A percentile compares a stretch with the other conserved stretches of the same genome.
Conservation (phyloP, 75 land plant genomes). For the Chamaecyparis obtusa region DNA sequence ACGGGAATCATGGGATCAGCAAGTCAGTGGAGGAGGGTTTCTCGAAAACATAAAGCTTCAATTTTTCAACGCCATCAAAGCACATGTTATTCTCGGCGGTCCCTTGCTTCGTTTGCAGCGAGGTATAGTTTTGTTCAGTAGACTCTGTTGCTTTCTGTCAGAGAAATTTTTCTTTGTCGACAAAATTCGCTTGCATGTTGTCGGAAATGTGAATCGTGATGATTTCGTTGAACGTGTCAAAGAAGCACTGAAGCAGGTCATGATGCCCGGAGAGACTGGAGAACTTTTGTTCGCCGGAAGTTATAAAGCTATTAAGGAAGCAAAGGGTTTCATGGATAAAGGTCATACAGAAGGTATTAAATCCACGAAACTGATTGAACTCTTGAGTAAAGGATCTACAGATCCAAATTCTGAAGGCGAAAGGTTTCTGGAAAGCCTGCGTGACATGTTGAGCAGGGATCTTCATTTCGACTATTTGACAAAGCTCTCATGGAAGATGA, state of each 20-base stretch:
- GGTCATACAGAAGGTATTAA: not conserved
- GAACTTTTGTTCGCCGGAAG: not conserved
- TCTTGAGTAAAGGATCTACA: not conserved
- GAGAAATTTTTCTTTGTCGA: not conserved
- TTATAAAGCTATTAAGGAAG: not conserved
- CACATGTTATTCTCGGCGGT: not conserved
- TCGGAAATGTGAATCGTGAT: not conserved
- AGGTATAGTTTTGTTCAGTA: not conserved
- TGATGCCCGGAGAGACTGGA: not conserved
- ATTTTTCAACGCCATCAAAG: not conserved
- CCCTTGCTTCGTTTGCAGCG: not conserved
- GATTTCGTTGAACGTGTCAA: not conserved
- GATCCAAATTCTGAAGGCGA: not conserved
- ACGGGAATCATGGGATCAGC: not conserved
- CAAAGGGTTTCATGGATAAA: not conserved
- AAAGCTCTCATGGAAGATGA: not conserved
- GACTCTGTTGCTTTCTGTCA: not conserved
- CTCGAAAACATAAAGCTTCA: not conserved
- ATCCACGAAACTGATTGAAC: not conserved
- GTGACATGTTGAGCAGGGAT: not conserved
- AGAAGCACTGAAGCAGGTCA: not conserved
- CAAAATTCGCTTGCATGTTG: not conserved
- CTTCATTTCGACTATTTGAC: not conserved
- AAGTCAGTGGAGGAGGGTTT: not conserved
- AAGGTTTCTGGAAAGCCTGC: not conserved